These are phyloP conservation scores for Tolypocladium ovalisporum DNA, from an alignment of 2,329 filamentous ascomycete species.

Conservation along the genomic window DNA sequence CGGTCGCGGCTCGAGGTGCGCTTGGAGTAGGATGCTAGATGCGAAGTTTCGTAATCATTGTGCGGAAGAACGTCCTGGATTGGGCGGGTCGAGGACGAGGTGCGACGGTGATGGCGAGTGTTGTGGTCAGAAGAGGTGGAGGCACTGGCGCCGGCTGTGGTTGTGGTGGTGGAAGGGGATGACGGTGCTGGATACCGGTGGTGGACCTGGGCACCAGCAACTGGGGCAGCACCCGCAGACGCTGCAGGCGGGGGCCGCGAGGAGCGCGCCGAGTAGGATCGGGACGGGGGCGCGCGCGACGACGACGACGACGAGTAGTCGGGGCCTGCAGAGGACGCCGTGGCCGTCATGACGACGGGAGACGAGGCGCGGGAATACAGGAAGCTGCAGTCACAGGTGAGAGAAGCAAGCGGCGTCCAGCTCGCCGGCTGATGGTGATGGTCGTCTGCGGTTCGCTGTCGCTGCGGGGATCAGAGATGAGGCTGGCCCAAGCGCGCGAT, in stretches of 20 bases:
- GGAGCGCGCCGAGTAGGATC: slow-evolving; percentile 23
- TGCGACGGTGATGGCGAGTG: slow-evolving; percentile 26
- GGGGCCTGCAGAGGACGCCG: slow-evolving; percentile 9
- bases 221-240: slow-evolving; percentile 9
- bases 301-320: slow-evolving; percentile 10
- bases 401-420: too few species aligned
- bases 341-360: slow-evolving; percentile 16
- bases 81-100: slow-evolving; percentile 30
- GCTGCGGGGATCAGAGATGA: background rate
- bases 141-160: slow-evolving; percentile 9
- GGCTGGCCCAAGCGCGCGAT: background rate
- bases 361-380: background rate
- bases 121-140: slow-evolving; percentile 12
- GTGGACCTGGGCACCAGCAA: slow-evolving; percentile 2
- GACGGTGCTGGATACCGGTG: slow-evolving; percentile 8
- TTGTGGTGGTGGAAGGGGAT: slow-evolving; percentile 8
- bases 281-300: slow-evolving; percentile 18
- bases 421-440: too few species aligned
- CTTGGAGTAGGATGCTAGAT: slow-evolving; percentile 49
- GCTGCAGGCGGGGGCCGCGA: slow-evolving; percentile 14
- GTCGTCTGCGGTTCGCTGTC: background rate
- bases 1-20: slow-evolving; percentile 49
- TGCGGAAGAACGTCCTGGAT: slow-evolving; percentile 37
- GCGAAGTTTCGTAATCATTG: slow-evolving; percentile 64
- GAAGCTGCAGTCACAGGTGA: background rate